Base-by-base conservation (phyloP, 495 filamentous ascomycete genomes). In the Schizothecium vesticola region DNA sequence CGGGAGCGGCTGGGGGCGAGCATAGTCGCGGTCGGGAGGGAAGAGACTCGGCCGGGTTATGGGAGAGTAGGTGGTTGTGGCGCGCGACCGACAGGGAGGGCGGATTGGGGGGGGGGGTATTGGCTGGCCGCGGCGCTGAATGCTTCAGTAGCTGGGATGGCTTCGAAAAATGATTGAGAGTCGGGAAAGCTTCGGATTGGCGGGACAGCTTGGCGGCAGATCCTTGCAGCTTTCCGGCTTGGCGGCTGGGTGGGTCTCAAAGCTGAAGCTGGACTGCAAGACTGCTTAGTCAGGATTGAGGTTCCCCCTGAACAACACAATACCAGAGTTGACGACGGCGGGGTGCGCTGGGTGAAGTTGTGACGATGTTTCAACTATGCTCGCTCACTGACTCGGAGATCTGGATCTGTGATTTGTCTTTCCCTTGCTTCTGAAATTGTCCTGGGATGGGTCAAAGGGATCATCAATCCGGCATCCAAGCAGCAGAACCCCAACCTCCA, bases 1-100 rank as follows among this genome's bases (percentile, higher is more conserved):
- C 78, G 81, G 16, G 72, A 73, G 73, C 82, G 76, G 28, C 80
- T 77, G 29, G 83, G 83, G 24, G 82, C 84, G 67, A 87, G 71
- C 82, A 88, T 86, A 36, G 67, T 76, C 70, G 67, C 63, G 26
- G 63, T 59, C 21, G 16, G 36, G 65, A 25, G 65, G 58, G 59
- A 55, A 29, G 21, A 3, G 4, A 21, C 21, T 31, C 23, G 60
- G 19, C 12, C 16, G 31, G 43, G 55, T 43, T 43, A 10, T 4
- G 63, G 11, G 43, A 58, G 12, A 22, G 21, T 24, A 58, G 63
- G 36, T 58, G 61, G 25, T 43, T 36, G 66, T 67, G 69, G 55
- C 64, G 71, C 62, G 65, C 29, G 56, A 16, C 36, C 28, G 12
- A 4, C 36, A 29, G 24, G 57, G 64, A 33, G 63, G 59, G 36